These are phyloP conservation scores for Cicer bijugum DNA, from an alignment of 306 rosid species.

Conservation along the genomic window DNA sequence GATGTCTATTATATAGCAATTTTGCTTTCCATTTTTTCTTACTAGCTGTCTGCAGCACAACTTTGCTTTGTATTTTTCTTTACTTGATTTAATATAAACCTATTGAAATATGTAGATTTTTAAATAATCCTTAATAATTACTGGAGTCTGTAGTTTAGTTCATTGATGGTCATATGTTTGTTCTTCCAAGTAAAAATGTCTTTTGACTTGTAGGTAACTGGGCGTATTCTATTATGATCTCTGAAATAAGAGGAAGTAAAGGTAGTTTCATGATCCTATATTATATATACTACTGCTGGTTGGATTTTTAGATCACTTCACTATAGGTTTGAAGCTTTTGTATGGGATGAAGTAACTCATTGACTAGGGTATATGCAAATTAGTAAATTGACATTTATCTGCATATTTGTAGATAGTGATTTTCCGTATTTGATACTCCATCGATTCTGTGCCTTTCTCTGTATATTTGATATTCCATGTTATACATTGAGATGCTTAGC, in stretches of 20 bases:
- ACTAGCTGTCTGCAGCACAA: constrained; percentile 5
- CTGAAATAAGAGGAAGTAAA: constrained; percentile 99
- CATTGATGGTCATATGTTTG: constrained; percentile 80
- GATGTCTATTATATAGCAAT: constrained; percentile 1
- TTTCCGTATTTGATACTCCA: constrained; percentile 23
- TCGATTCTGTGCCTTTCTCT: constrained; percentile 23
- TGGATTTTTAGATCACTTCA: constrained; percentile 48
- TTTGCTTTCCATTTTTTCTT: constrained; percentile 22
- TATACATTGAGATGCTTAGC: not conserved
- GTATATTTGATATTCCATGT: constrained; percentile 33
- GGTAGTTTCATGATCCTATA: constrained; percentile 96
- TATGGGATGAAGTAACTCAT: constrained; percentile 39
- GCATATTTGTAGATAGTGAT: constrained; percentile 8
- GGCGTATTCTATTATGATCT: constrained; percentile 98
- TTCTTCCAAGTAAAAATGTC: constrained; percentile 98
- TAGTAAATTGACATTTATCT: constrained; percentile 20
- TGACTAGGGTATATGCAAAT: constrained; percentile 25
- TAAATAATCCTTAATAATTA: constrained; percentile 48
- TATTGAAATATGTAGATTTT: constrained; percentile 39
- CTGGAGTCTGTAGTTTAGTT: constrained; percentile 68
- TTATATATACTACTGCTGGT: constrained; percentile 65
- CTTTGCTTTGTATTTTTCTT: constrained; percentile 12
- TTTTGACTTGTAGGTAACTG: constrained; percentile 99
- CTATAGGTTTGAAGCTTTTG: constrained; percentile 53
- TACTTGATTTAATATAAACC: constrained; percentile 33